Evolutionary conservation across 2,329 filamentous ascomycete species (phyloP).

Genomic region (Penicillium crustosum): DNA sequence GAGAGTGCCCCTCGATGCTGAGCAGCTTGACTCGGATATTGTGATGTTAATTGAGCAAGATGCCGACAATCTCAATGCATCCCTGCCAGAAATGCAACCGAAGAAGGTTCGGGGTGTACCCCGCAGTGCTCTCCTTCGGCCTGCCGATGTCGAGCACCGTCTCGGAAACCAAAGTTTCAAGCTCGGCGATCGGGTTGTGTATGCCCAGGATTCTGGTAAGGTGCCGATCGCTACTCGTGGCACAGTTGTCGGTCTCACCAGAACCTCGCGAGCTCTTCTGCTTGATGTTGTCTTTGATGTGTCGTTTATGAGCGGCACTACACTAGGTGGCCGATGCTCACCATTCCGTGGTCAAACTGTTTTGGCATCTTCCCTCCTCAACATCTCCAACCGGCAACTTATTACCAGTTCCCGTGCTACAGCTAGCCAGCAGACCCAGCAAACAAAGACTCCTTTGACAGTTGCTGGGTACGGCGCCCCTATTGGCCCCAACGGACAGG

Average conservation of each 20-base stretch:
- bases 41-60: slow-evolving; percentile 77
- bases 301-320: slow-evolving; percentile 96
- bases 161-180: slow-evolving; percentile 79
- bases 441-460: slow-evolving; percentile 54
- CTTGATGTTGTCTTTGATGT: slow-evolving; percentile 92
- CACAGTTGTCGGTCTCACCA: slow-evolving; percentile 92
- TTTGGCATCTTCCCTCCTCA: slow-evolving; percentile 81
- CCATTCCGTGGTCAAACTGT: slow-evolving; percentile 94
- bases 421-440: slow-evolving; percentile 54
- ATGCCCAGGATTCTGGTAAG: slow-evolving; percentile 87
- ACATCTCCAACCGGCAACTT: slow-evolving; percentile 79
- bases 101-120: slow-evolving; percentile 80
- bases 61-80: slow-evolving; percentile 63
- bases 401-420: slow-evolving; percentile 55
- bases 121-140: slow-evolving; percentile 82
- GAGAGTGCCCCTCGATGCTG: slow-evolving; percentile 90
- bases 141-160: slow-evolving; percentile 91
- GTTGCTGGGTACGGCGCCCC: slow-evolving; percentile 58
- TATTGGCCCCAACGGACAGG: slow-evolving; percentile 57
- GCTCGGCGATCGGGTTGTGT: slow-evolving; percentile 88
- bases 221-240: slow-evolving; percentile 90
- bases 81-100: slow-evolving; percentile 55
- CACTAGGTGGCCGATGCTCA: slow-evolving; percentile 82
- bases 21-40: slow-evolving; percentile 89
- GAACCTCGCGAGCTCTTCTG: slow-evolving; percentile 76